These are phyloP conservation scores for Citrus medica DNA, from an alignment of 345 rosid genomes.

Conservation along the genomic window DNA sequence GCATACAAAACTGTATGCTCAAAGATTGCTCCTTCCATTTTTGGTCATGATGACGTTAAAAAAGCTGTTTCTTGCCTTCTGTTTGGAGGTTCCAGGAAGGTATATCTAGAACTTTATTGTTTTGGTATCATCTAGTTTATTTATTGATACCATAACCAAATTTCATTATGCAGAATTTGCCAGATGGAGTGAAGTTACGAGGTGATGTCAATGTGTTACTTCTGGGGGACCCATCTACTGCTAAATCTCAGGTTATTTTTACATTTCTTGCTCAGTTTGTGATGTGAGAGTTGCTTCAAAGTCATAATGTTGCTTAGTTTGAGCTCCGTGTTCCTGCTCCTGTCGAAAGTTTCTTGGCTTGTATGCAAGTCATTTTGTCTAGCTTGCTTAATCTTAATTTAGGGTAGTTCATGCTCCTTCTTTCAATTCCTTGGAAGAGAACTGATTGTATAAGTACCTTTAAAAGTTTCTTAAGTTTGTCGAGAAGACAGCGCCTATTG, in stretches of 20 bases:
- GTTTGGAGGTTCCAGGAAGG: conserved; percentile 97
- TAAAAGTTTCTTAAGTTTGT: conserved; percentile 90
- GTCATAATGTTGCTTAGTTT: not conserved
- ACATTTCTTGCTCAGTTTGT: not conserved
- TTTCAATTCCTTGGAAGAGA: not conserved
- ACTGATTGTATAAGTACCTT: conserved; percentile 23
- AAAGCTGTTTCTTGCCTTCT: conserved; percentile 91
- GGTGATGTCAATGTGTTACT: conserved; percentile 96
- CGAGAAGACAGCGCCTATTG: conserved; percentile 95
- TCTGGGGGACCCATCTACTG: conserved; percentile 96
- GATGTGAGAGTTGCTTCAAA: not conserved
- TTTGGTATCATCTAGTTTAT: not conserved
- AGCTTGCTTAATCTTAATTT: not conserved
- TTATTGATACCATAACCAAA: conserved; percentile 7
- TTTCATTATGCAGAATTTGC: conserved; percentile 51
- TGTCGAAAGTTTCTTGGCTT: not conserved
- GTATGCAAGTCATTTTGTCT: not conserved
- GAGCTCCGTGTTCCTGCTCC: not conserved
- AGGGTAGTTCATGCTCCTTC: not conserved
- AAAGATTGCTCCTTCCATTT: conserved; percentile 92
- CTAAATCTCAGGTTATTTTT: conserved; percentile 81
- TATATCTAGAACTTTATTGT: conserved; percentile 17
- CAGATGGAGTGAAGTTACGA: conserved; percentile 90
- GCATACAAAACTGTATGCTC: conserved; percentile 57
- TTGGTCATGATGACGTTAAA: conserved; percentile 88